Conservation (phyloP, 2,329 filamentous ascomycete genomes). For the Xylariales sp. region DNA sequence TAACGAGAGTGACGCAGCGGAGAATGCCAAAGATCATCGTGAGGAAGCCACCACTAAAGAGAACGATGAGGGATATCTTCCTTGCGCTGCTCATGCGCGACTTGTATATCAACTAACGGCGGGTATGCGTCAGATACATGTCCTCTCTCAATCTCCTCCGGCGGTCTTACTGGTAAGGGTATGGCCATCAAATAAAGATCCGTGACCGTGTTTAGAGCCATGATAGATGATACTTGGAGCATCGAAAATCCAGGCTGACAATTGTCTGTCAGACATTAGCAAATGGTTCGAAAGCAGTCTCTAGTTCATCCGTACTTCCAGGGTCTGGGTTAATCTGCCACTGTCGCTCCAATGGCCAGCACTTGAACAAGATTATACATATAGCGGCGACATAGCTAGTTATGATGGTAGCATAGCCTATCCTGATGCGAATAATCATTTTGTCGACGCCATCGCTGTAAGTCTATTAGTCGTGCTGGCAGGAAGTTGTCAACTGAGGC, state of each 20-base stretch:
- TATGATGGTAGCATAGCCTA: neutral
- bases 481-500: too few relatives aligned
- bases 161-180: constrained; percentile 34
- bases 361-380: constrained; percentile 23
- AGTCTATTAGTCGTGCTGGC: neutral
- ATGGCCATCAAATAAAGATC: constrained; percentile 37
- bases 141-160: too few relatives aligned
- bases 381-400: neutral
- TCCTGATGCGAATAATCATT: neutral
- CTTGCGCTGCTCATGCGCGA: constrained; percentile 26
- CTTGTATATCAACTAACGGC: too few relatives aligned
- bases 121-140: too few relatives aligned
- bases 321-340: constrained; percentile 40
- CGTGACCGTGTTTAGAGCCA: constrained; percentile 34
- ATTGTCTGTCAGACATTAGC: neutral
- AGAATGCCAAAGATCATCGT: constrained; percentile 51
- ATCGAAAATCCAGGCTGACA: constrained; percentile 35
- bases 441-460: neutral
- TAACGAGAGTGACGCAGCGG: constrained; percentile 47
- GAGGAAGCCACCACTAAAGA: constrained; percentile 54
- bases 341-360: constrained; percentile 29
- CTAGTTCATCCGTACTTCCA: too few relatives aligned
- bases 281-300: too few relatives aligned
- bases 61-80: constrained; percentile 46
- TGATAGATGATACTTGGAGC: constrained; percentile 32